These are phyloP conservation scores for Solanum neorickii DNA, from an alignment of 257 asterid genomes.

Conservation along the genomic window DNA sequence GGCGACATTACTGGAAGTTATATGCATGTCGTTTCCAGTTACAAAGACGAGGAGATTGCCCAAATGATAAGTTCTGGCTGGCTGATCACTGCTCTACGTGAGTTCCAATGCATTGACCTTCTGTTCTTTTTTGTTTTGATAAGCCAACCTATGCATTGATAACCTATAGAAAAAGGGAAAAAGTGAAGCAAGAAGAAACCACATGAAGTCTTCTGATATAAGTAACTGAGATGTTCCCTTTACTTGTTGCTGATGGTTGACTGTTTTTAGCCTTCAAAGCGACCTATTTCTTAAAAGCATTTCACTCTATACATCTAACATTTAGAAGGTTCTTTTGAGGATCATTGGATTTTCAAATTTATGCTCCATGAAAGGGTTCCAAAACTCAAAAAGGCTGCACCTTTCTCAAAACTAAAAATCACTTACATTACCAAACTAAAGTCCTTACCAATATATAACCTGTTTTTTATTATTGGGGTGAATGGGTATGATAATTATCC, in stretches of 20 bases:
- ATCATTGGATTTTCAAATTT: not conserved
- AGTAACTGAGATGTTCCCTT: not conserved
- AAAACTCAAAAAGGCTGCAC: not conserved
- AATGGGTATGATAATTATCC: not conserved
- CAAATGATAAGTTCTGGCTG: slow-evolving; percentile 28
- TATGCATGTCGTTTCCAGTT: slow-evolving; percentile 43
- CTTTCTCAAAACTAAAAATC: not conserved
- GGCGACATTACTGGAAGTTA: slow-evolving; percentile 29
- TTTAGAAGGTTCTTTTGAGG: not conserved
- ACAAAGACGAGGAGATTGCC: slow-evolving; percentile 19
- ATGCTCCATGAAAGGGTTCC: not conserved
- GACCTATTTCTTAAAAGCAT: not conserved
- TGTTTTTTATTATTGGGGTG: not conserved
- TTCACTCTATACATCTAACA: not conserved
- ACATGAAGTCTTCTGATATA: not conserved
- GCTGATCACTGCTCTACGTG: slow-evolving; percentile 54
- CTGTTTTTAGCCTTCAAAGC: not conserved
- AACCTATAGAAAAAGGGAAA: not conserved
- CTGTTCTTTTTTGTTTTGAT: not conserved
- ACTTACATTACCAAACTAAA: not conserved
- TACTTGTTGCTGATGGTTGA: not conserved
- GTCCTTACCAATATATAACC: not conserved
- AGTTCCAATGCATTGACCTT: slow-evolving; percentile 14
- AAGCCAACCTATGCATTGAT: not conserved
- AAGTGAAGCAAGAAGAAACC: not conserved